Conservation (phyloP, 192 early-diverging fungal genomes). For the Rhizophlyctis rosea region DNA sequence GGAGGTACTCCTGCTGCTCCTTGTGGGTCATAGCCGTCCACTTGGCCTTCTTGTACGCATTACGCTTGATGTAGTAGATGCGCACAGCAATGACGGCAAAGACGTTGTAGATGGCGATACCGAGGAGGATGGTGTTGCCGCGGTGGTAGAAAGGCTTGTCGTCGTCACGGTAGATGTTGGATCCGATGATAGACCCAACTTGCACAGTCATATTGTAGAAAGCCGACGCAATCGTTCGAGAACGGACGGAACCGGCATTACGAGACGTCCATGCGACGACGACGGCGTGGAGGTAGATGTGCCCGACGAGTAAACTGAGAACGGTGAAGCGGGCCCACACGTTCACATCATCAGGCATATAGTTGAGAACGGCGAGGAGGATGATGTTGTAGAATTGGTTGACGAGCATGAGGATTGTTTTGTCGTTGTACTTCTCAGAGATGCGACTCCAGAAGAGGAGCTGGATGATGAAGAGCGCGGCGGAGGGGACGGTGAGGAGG, state of each 20-base stretch:
- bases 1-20: constrained; percentile 45
- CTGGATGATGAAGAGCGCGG: constrained; percentile 4
- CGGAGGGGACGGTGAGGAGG: constrained; percentile 20
- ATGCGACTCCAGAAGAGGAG: constrained; percentile 1
- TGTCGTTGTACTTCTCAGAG: constrained; percentile 1
- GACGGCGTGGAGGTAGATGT: constrained; percentile 15
- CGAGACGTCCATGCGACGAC: constrained; percentile 22
- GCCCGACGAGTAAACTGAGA: background rate
- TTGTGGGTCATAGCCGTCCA: constrained; percentile 45
- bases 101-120: constrained; percentile 28
- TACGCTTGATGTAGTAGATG: constrained; percentile 39
- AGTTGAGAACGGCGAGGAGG: background rate
- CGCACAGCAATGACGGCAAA: constrained; percentile 41
- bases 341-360: constrained; percentile 12
- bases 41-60: constrained; percentile 39
- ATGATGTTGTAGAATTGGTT: background rate
- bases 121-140: constrained; percentile 44
- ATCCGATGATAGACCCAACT: constrained; percentile 16
- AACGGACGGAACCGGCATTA: constrained; percentile 19
- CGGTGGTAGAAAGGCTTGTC: constrained; percentile 41
- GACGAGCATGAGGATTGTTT: background rate
- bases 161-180: constrained; percentile 32
- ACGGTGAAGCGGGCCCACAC: constrained; percentile 3
- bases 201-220: constrained; percentile 31
- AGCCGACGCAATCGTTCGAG: constrained; percentile 19